phyloP scores from a whole-genome alignment of 192 early-diverging fungal genomes.

The Coemansia sp. region DNA sequence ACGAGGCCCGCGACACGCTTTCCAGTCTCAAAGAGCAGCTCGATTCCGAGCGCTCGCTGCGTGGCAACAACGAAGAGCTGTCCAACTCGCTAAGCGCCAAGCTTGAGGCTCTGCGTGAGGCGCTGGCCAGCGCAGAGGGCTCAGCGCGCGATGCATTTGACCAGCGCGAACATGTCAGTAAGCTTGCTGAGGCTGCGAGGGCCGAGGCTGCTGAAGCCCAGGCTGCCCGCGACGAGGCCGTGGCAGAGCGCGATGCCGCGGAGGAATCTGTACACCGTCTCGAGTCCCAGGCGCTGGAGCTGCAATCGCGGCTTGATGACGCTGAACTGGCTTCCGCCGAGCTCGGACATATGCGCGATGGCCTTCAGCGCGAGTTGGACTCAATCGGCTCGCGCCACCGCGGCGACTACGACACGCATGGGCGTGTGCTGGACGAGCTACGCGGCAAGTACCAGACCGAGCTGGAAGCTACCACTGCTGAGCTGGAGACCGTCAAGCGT shows the following conservation, averaged over 20 bases:
- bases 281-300: conserved; percentile 69
- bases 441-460: conserved; percentile 85
- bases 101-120: conserved; percentile 44
- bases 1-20: conserved; percentile 39
- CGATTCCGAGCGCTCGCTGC: conserved; percentile 34
- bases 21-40: conserved; percentile 34
- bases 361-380: conserved; percentile 74
- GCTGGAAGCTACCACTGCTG: conserved; percentile 72
- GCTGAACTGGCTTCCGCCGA: conserved; percentile 69
- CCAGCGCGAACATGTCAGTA: conserved; percentile 71
- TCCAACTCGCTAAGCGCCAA: conserved; percentile 34
- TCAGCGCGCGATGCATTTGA: conserved; percentile 59
- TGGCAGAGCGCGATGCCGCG: conserved; percentile 59
- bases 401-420: conserved; percentile 75
- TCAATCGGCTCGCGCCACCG: conserved; percentile 68
- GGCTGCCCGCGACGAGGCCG: conserved; percentile 61
- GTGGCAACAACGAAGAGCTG: conserved; percentile 48
- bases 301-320: conserved; percentile 77
- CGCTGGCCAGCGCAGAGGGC: conserved; percentile 64
- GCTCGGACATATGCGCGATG: conserved; percentile 64
- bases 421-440: conserved; percentile 66
- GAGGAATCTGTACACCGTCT: conserved; percentile 66
- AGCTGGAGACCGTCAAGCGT: conserved; percentile 75
- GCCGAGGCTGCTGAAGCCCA: conserved; percentile 71
- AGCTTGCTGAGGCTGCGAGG: conserved; percentile 64